Conservation (phyloP, 2,329 filamentous ascomycete genomes). For the Alternaria sp. region DNA sequence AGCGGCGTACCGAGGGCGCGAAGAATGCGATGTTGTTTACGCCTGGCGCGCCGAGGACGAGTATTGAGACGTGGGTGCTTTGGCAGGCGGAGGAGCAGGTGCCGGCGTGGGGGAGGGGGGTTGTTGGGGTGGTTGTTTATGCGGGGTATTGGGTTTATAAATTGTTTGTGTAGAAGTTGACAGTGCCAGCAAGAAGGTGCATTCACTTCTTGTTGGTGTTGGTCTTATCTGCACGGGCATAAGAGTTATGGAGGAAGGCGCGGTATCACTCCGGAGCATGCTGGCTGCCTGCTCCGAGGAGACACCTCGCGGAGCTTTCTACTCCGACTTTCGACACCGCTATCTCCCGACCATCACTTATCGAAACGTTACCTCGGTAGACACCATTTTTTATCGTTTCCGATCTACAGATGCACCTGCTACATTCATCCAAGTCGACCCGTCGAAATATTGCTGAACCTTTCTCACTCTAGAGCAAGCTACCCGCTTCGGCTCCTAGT, state of each 20-base stretch:
- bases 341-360: not conserved
- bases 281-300: not conserved
- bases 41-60: conserved; percentile 52
- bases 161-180: not conserved
- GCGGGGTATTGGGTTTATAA: conserved; percentile 10
- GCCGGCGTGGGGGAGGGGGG: conserved; percentile 21
- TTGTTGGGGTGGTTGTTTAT: conserved; percentile 22
- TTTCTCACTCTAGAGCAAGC: not conserved
- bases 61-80: conserved; percentile 49
- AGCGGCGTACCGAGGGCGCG: conserved; percentile 51
- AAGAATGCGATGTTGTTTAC: conserved; percentile 58
- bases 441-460: not conserved
- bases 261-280: not conserved
- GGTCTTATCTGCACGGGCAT: not conserved
- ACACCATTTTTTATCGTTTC: conserved; percentile 46
- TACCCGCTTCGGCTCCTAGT: not conserved
- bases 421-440: conserved; percentile 2
- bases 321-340: not conserved
- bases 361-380: conserved; percentile 33
- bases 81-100: conserved; percentile 19
- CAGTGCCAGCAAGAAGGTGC: not conserved
- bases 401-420: conserved; percentile 25
- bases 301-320: not conserved
- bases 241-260: not conserved
- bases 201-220: not conserved